A percentile compares a stretch with the other conserved stretches of the same genome.
Evolutionary conservation across 768 basidiomycete species (phyloP).

Genomic region (Imleria badia): DNA sequence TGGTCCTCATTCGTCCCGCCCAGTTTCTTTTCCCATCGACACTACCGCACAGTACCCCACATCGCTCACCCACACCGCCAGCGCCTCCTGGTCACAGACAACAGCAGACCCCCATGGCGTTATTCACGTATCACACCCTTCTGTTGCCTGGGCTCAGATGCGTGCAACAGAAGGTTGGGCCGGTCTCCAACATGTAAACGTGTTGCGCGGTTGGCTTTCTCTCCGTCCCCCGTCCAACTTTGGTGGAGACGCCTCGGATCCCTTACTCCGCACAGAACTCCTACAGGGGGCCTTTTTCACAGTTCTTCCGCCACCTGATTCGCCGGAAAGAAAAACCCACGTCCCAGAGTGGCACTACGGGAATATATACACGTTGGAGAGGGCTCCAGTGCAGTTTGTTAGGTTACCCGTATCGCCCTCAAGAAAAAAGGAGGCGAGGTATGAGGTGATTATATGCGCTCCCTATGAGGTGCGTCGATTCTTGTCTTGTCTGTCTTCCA

Average conservation of each 20-base stretch:
- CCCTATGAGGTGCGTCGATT: slow-evolving; percentile 67
- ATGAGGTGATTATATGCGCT: slow-evolving; percentile 73
- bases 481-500: background rate
- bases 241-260: slow-evolving; percentile 20
- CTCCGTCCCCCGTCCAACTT: slow-evolving; percentile 45
- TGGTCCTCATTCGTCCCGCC: background rate
- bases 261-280: slow-evolving; percentile 58
- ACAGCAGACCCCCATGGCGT: slow-evolving; percentile 42
- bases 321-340: slow-evolving; percentile 25
- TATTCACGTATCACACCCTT: slow-evolving; percentile 62
- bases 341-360: slow-evolving; percentile 72
- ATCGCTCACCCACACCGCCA: slow-evolving; percentile 38
- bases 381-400: slow-evolving; percentile 48
- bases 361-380: slow-evolving; percentile 76
- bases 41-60: slow-evolving; percentile 51
- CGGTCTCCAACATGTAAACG: slow-evolving; percentile 73
- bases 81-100: slow-evolving; percentile 58
- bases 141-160: slow-evolving; percentile 63
- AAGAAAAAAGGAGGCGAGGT: slow-evolving; percentile 42
- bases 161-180: slow-evolving; percentile 86
- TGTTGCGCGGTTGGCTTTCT: slow-evolving; percentile 65
- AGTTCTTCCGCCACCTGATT: slow-evolving; percentile 47
- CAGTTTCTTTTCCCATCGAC: slow-evolving; percentile 12
- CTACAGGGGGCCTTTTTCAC: slow-evolving; percentile 77
- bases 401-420: slow-evolving; percentile 46